Percentiles rank a stretch among this genome's conserved stretches.
Conservation (phyloP, 805 yeast species). For the Lipomyces sp. region DNA sequence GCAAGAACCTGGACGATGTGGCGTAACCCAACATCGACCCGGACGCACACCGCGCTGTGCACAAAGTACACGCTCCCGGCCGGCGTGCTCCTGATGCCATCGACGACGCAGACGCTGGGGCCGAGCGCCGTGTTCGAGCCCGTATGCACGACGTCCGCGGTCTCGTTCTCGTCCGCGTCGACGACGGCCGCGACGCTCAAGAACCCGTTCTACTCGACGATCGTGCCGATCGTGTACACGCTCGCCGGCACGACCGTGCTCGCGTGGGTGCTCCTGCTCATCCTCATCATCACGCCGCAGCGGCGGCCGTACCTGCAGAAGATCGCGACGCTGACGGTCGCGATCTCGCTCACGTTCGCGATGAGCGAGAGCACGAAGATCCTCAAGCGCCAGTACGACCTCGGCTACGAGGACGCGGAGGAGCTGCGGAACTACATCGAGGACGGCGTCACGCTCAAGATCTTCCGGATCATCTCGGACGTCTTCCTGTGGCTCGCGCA, state of each 20-base stretch:
- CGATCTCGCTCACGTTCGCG: slow-evolving; percentile 53
- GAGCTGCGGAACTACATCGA: slow-evolving; percentile 43
- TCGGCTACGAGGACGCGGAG: slow-evolving; percentile 53
- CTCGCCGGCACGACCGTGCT: slow-evolving; percentile 41
- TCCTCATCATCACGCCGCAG: slow-evolving; percentile 54
- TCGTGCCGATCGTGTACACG: slow-evolving; percentile 37
- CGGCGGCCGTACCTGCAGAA: slow-evolving; percentile 58
- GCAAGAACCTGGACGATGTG: slow-evolving; percentile 17
- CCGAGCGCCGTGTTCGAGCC: slow-evolving; percentile 23
- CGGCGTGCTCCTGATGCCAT: slow-evolving; percentile 20
- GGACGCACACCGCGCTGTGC: slow-evolving; percentile 11
- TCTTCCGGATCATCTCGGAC: slow-evolving; percentile 44
- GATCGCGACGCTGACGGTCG: slow-evolving; percentile 55
- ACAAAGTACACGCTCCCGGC: slow-evolving; percentile 27
- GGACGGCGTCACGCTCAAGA: slow-evolving; percentile 40
- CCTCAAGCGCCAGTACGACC: slow-evolving; percentile 50
- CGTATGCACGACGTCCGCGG: slow-evolving; percentile 6
- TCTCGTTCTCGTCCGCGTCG: slow-evolving; percentile 1
- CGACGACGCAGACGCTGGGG: slow-evolving; percentile 19
- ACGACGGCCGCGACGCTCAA: slow-evolving; percentile 8
- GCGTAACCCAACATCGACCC: slow-evolving; percentile 26
- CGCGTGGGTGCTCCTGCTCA: slow-evolving; percentile 66
- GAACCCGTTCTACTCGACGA: slow-evolving; percentile 37
- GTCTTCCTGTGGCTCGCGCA: slow-evolving; percentile 53
- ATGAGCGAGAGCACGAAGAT: slow-evolving; percentile 47